These are phyloP conservation scores for Cucumis melo DNA, from an alignment of 306 rosid species.

Conservation along the genomic window DNA sequence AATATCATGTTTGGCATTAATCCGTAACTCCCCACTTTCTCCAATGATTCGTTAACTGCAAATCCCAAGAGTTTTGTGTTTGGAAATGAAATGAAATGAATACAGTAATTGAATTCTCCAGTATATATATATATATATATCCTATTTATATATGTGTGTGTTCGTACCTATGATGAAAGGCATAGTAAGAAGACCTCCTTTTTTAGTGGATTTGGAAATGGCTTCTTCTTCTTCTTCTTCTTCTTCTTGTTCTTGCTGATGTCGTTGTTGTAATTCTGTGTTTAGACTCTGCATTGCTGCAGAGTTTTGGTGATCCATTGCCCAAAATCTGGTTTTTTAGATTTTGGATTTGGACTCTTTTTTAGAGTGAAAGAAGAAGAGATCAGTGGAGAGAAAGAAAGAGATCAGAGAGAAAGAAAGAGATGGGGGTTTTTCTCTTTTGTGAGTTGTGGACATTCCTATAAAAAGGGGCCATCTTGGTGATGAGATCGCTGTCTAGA, in stretches of 20 bases:
- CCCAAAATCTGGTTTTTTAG: not conserved
- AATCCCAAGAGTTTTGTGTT: too few species aligned
- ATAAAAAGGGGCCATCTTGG: not conserved
- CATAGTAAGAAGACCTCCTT: conserved; percentile 54
- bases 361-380: not conserved
- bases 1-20: conserved; percentile 47
- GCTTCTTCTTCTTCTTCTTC: too few species aligned
- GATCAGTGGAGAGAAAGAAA: not conserved
- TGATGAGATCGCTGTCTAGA: not conserved
- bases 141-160: too few species aligned
- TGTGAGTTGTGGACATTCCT: not conserved
- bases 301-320: conserved; percentile 12
- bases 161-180: conserved; percentile 52
- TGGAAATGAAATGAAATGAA: too few species aligned
- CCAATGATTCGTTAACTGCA: conserved; percentile 51
- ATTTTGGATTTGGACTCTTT: not conserved
- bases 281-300: not conserved
- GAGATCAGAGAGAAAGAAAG: not conserved
- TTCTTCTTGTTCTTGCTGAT: too few species aligned
- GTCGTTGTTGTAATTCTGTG: not conserved
- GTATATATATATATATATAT: too few species aligned
- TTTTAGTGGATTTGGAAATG: conserved; percentile 9
- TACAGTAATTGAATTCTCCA: not conserved
- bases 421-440: not conserved
- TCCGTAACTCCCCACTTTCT: conserved; percentile 45